phyloP scores from a whole-genome alignment of 352 stramenopile genomes.

The Phytophthora pinifolia region DNA sequence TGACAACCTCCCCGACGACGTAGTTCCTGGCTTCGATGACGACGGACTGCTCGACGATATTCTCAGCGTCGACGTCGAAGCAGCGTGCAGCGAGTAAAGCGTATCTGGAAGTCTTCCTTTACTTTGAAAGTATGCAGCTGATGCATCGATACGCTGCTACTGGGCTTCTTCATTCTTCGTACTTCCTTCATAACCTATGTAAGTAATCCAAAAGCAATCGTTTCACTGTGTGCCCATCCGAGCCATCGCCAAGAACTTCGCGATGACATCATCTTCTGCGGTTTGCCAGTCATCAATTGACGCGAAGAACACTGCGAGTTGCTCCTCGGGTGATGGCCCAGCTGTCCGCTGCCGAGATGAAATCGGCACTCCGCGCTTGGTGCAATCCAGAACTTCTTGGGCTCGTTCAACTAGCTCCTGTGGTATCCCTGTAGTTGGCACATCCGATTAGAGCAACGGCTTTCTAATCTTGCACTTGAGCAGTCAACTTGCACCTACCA shows the following conservation, averaged over 20 bases:
- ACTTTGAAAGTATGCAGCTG: slow-evolving; percentile 15
- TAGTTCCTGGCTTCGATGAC: slow-evolving; percentile 31
- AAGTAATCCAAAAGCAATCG: slow-evolving; percentile 22
- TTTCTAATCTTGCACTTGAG: background rate
- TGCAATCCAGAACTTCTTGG: slow-evolving; percentile 44
- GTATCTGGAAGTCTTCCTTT: slow-evolving; percentile 1
- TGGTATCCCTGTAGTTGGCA: slow-evolving; percentile 39
- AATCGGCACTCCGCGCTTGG: slow-evolving; percentile 29
- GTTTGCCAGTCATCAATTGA: slow-evolving; percentile 56
- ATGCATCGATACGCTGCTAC: background rate
- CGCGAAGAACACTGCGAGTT: slow-evolving; percentile 44
- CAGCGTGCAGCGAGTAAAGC: slow-evolving; percentile 24
- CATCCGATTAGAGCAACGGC: slow-evolving; percentile 5
- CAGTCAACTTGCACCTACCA: slow-evolving; percentile 33
- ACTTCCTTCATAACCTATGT: slow-evolving; percentile 22
- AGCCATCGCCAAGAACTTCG: slow-evolving; percentile 56
- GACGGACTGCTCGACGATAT: slow-evolving; percentile 53
- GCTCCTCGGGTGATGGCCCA: slow-evolving; percentile 41
- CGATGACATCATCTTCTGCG: slow-evolving; percentile 40
- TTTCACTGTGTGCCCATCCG: slow-evolving; percentile 40
- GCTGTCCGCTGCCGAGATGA: slow-evolving; percentile 21
- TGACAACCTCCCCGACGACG: slow-evolving; percentile 36
- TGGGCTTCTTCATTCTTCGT: slow-evolving; percentile 1
- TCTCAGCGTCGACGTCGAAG: slow-evolving; percentile 54
- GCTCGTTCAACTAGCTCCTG: slow-evolving; percentile 43